Evolutionary conservation across 2,329 filamentous ascomycete genomes (phyloP).

Genomic region (Chrysoporthe austroafricana): DNA sequence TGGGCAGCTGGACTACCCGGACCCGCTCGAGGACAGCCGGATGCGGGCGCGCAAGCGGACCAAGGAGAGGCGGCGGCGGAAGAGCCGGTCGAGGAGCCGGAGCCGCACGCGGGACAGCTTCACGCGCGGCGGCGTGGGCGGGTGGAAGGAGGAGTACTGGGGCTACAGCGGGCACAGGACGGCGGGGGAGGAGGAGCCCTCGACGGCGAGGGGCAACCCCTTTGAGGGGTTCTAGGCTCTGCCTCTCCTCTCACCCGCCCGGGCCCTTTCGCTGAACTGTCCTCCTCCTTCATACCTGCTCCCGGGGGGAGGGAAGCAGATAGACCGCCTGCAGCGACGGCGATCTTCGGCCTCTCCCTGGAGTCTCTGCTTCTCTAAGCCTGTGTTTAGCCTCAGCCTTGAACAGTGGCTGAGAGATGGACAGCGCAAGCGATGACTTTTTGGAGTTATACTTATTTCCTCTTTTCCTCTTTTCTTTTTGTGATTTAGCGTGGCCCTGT

Average conservation of each 20-base stretch:
- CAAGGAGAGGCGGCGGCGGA: slow-evolving; percentile 55
- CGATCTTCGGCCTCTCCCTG: neutral
- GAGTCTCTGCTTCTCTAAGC: neutral
- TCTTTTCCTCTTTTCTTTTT: neutral
- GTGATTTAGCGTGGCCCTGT: neutral
- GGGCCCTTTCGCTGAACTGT: neutral
- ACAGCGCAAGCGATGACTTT: neutral
- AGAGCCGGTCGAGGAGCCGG: slow-evolving; percentile 47
- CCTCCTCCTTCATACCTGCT: too few species aligned
- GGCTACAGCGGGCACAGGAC: neutral
- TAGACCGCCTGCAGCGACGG: too few species aligned
- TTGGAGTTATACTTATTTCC: neutral
- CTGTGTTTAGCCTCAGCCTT: neutral
- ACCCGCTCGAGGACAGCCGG: slow-evolving; percentile 53
- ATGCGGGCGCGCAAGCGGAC: slow-evolving; percentile 55
- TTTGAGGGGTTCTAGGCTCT: slow-evolving; percentile 60
- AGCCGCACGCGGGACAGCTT: slow-evolving; percentile 57
- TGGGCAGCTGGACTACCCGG: slow-evolving; percentile 43
- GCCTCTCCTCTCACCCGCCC: neutral
- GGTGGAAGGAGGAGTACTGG: slow-evolving; percentile 37
- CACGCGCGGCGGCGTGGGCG: slow-evolving; percentile 40
- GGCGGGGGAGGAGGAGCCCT: slow-evolving; percentile 37
- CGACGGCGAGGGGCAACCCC: slow-evolving; percentile 61
- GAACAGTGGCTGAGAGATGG: neutral
- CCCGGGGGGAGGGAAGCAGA: too few species aligned